Conservation (phyloP, 371 early-diverging fungal genomes). For the Umbelopsis sp. region DNA sequence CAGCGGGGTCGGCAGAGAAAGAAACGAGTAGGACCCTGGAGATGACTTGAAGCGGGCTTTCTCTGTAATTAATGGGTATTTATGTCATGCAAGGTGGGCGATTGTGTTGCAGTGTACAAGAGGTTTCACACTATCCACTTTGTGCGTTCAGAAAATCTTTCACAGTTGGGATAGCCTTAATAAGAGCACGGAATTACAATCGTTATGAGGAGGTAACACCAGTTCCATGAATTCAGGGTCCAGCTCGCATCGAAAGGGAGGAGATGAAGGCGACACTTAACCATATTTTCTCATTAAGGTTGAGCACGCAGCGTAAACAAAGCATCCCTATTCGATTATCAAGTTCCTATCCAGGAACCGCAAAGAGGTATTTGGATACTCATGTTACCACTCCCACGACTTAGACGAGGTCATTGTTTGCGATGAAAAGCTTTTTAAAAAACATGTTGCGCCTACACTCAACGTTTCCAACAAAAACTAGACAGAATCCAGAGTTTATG, state of each 20-base stretch:
- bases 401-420: background rate
- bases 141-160: background rate
- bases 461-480: too few relatives aligned
- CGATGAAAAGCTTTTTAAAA: too few relatives aligned
- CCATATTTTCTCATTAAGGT: background rate
- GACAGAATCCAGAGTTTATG: too few relatives aligned
- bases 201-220: background rate
- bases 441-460: too few relatives aligned
- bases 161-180: background rate
- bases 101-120: constrained; percentile 1
- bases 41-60: background rate
- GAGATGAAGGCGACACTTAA: background rate
- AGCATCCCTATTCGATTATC: background rate
- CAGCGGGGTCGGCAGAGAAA: too few relatives aligned
- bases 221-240: constrained; percentile 7
- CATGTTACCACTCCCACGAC: background rate
- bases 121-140: background rate
- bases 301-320: background rate
- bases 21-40: background rate
- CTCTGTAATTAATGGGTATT: background rate
- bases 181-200: background rate
- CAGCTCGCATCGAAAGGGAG: background rate
- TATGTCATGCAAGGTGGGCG: constrained; percentile 11
- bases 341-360: background rate
- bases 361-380: background rate